These are phyloP conservation scores for Gossypium mustelinum DNA, from an alignment of 345 rosid species.

Conservation along the genomic window DNA sequence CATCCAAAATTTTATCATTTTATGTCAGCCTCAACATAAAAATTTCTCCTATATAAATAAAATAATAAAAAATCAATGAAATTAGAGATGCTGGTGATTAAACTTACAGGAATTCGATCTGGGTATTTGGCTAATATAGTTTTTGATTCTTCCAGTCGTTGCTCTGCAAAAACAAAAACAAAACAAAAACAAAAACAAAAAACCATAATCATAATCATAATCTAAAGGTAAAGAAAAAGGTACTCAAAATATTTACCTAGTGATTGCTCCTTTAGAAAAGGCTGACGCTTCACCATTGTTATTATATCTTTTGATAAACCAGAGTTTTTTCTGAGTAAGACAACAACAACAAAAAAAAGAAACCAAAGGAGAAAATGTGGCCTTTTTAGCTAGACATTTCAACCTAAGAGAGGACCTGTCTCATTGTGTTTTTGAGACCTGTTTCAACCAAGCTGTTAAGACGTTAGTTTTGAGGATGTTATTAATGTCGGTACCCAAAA, in stretches of 20 bases:
- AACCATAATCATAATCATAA: too few species aligned
- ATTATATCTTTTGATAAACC: not conserved
- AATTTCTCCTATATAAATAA: not conserved
- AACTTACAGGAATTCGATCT: constrained; percentile 4
- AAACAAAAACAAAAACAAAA: not conserved
- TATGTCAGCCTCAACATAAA: too few species aligned
- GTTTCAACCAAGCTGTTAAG: not conserved
- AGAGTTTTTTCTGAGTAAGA: not conserved
- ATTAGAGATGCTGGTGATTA: not conserved
- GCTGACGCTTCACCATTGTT: not conserved
- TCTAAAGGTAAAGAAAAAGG: not conserved
- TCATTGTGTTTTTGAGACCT: not conserved
- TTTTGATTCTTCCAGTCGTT: not conserved
- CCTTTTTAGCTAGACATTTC: not conserved
- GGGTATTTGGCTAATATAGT: constrained; percentile 3
- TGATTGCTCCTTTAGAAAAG: not conserved
- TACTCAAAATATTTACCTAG: not conserved
- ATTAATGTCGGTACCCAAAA: not conserved
- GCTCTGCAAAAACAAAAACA: not conserved
- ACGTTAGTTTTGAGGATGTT: not conserved
- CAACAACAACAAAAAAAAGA: not conserved
- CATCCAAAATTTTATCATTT: too few species aligned
- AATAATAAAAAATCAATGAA: not conserved
- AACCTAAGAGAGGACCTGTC: not conserved
- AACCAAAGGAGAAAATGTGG: not conserved